Base-by-base conservation (phyloP, 345 rosid species). In the Eucalyptus melliodora region DNA sequence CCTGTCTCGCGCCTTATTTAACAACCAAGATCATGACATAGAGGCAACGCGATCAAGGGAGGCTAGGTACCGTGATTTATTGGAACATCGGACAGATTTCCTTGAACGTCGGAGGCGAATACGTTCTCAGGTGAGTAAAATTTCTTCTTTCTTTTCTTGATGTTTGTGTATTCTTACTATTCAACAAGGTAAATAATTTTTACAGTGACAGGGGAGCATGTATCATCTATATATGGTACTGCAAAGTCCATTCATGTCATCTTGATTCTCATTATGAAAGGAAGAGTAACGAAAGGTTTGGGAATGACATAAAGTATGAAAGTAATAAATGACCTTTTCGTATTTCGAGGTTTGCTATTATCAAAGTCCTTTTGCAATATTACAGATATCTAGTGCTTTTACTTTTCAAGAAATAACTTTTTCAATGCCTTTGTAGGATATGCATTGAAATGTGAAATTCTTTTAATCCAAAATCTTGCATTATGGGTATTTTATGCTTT, bases 81-180 rank as follows among this genome's bases (percentile, higher is more conserved):
- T 96, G 89, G 99, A 98, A 86, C 96, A 97, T 72, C 93, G 99
- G 91, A 95, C 99, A 87, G 96, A 95, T 94, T 96, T 97, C 92
- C 97, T 98, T 83, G 98, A 98, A 90, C 92, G 99, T 60, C 92
- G 99, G 89, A 97, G 99, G 92, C 94, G 99, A 93, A 95, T 97
- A 92, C 95, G 99, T 88, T 98, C 98, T 90, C 99, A 98, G 99
- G 99, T 98, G 89, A 92, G 93, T 91, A 88, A 89, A 88, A 31
- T 89, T 89, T 81, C 89, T 88, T 60, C 83, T 45, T 62, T 80
- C 53, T 55, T 50, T 53, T 24, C 87, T 31, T 27, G 42, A 65
- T 34, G 40, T 89, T 86, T 53, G 24, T 53, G 50, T 44, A 88
- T 40, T 30, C 62, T 12, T 19, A 31, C 67, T 34, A 26, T 40